Conservation (phyloP, 2,329 filamentous ascomycete genomes). For the Geosmithia flava region DNA sequence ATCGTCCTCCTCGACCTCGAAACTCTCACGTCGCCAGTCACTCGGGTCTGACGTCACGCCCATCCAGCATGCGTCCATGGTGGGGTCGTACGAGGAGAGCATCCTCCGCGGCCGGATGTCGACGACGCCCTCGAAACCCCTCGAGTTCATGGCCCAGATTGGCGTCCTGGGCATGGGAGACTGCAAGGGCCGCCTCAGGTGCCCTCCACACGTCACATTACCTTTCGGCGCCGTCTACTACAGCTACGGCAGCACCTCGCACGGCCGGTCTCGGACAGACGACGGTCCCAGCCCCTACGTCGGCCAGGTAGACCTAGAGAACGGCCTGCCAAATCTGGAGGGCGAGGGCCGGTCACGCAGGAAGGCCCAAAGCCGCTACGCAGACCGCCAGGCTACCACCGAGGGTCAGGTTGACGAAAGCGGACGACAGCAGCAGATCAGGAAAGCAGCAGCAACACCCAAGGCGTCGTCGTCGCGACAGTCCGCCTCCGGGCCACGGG, state of each 20-base stretch:
- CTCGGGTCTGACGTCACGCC: conserved; percentile 63
- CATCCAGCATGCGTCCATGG: conserved; percentile 84
- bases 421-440: conserved; percentile 3
- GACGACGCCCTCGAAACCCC: conserved; percentile 80
- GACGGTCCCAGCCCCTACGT: conserved; percentile 95
- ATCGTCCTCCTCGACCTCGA: conserved; percentile 36
- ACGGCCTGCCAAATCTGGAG: conserved; percentile 48
- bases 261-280: conserved; percentile 51
- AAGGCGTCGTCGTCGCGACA: conserved; percentile 32
- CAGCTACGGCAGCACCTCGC: conserved; percentile 63
- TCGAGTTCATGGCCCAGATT: conserved; percentile 91
- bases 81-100: conserved; percentile 95
- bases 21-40: conserved; percentile 54
- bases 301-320: conserved; percentile 82
- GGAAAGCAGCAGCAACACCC: neutral
- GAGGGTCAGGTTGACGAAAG: conserved; percentile 12
- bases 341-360: conserved; percentile 33
- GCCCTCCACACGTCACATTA: conserved; percentile 80
- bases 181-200: conserved; percentile 74
- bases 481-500: conserved; percentile 29
- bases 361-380: conserved; percentile 32
- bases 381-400: conserved; percentile 17
- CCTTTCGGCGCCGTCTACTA: conserved; percentile 95
- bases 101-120: conserved; percentile 95
- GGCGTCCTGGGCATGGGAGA: conserved; percentile 83